Evolutionary conservation across 208 protist species (phyloP), one percentile per base, ranked within the genome.

Genomic region (Acanthamoeba royreba): DNA sequence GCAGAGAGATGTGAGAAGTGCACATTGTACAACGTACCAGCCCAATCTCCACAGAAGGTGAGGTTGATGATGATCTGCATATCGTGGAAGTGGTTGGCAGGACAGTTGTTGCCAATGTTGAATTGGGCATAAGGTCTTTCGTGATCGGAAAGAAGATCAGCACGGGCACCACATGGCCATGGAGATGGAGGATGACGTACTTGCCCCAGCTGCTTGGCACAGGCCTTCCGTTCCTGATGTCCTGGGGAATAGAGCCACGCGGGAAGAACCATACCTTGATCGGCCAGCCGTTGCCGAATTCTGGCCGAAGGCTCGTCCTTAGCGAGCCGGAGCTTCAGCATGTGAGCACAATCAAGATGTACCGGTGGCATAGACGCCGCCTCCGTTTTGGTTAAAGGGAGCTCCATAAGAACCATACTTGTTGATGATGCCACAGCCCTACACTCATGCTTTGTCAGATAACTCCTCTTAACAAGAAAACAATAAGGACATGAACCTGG

Each of bases 231-330:
- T n/a, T 43, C 35, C 43, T 17, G 88, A 93, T 40, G 46, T 93
- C 88, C 4, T 3, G 4, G 61, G 88, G 88, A 9, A 81, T 47
- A 33, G 19, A n/a, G 38, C 28, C 28, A 22, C 42, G 47, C 11
- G 88, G 88, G 61, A 72, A 93, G 46, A 55, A 93, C 88, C 88
- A 93, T 22, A 93, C 88, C 61, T 72, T 85, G 88, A 93, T 93
- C 47, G 7, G 47, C 43, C 83, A 53, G 31, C 17, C 69, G 15
- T 33, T 85, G 17, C 86, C 17, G 49, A 55, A 55, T 55, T 55
- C 49, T 55, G 49, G 19, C 19, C 19, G 49, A 9, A 25, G 49
- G 49, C 19, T 9, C 9, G 49, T 19, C 19, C 19, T 55, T 55
- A 55, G 19, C n/a, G n/a, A n/a, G n/a, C n/a, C n/a, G n/a, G n/a